These are phyloP conservation scores for Sistotremastrum suecicum DNA, from an alignment of 768 basidiomycete species.

Conservation along the genomic window DNA sequence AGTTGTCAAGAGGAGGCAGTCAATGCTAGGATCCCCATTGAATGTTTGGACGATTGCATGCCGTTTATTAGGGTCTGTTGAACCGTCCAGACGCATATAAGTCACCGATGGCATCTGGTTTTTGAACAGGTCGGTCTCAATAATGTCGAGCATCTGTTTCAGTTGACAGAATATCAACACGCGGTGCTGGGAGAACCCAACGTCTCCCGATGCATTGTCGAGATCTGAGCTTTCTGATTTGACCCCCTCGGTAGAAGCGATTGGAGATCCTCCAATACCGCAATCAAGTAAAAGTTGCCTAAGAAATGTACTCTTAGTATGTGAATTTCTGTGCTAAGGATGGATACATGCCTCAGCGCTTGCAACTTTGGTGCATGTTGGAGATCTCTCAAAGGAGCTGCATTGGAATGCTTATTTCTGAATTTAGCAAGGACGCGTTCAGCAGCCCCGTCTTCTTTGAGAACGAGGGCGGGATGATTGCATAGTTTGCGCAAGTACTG, in stretches of 20 bases:
- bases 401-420: conserved; percentile 24
- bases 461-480: conserved; percentile 89
- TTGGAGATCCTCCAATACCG: conserved; percentile 58
- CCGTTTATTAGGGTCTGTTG: conserved; percentile 84
- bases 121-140: conserved; percentile 88
- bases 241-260: conserved; percentile 32
- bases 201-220: conserved; percentile 31
- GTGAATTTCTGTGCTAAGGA: neutral
- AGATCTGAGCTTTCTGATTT: conserved; percentile 60
- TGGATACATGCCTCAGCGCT: conserved; percentile 59
- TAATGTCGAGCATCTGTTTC: conserved; percentile 98
- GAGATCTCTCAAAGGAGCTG: conserved; percentile 53
- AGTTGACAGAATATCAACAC: conserved; percentile 99
- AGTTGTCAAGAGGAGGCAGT: conserved; percentile 88
- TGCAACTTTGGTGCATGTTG: conserved; percentile 88
- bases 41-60: conserved; percentile 97
- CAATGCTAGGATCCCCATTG: conserved; percentile 94
- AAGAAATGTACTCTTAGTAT: neutral
- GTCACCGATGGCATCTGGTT: conserved; percentile 88
- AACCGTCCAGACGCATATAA: conserved; percentile 95
- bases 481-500: conserved; percentile 96
- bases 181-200: conserved; percentile 84
- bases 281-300: conserved; percentile 93
- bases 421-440: conserved; percentile 42
- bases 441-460: conserved; percentile 59